Conservation (phyloP, 1,139 yeast genomes). For the Hanseniaspora sp. region DNA sequence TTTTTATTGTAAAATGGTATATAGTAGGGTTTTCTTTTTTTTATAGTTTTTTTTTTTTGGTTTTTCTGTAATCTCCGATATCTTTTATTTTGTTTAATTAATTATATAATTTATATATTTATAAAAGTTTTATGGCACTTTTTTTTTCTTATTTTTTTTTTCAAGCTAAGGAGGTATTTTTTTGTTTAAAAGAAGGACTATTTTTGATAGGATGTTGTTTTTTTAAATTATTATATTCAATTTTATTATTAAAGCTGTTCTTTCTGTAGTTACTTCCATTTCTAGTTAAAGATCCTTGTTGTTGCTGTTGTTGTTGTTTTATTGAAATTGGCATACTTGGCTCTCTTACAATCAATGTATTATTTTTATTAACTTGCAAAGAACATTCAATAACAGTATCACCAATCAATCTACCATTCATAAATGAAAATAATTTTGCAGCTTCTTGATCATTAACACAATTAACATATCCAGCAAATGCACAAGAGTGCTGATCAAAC, state of each 20-base stretch:
- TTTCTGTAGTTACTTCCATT: neutral
- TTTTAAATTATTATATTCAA: neutral
- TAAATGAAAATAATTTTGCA: constrained; percentile 19
- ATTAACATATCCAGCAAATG: constrained; percentile 24
- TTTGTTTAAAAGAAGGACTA: no score
- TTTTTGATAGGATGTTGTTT: neutral
- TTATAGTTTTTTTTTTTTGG: no score
- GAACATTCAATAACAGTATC: constrained; percentile 25
- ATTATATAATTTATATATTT: no score
- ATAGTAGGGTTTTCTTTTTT: no score
- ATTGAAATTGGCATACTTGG: constrained; percentile 1
- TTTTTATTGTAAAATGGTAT: no score
- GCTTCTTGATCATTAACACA: constrained; percentile 24
- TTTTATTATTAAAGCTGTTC: neutral
- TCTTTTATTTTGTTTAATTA: no score
- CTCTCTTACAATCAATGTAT: neutral
- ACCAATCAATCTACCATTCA: constrained; percentile 26
- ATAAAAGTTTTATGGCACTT: no score
- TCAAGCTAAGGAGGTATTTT: no score
- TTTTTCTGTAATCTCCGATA: no score
- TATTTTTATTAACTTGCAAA: constrained; percentile 18
- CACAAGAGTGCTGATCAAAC: constrained; percentile 19
- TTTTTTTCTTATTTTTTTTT: no score
- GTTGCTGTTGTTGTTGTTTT: neutral
- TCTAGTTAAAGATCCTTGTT: neutral